These are phyloP conservation scores for Karstenula rhodostoma DNA, from an alignment of 2,329 filamentous ascomycete species.

Conservation along the genomic window DNA sequence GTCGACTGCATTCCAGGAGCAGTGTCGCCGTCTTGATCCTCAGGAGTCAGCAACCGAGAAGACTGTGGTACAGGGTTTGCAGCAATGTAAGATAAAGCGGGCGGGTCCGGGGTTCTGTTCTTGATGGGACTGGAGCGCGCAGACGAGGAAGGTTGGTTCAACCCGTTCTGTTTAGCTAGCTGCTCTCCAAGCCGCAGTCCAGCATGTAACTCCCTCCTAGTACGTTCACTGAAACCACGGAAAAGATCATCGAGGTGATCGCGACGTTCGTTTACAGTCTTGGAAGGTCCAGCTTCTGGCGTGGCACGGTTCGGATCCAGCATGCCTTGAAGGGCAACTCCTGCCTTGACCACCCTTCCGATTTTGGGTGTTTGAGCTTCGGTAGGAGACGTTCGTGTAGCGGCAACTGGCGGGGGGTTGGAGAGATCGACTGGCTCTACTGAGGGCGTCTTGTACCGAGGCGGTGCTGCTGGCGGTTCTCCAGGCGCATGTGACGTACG, in stretches of 20 bases:
- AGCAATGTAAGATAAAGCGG: slow-evolving; percentile 33
- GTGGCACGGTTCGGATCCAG: slow-evolving; percentile 42
- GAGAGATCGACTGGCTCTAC: slow-evolving; percentile 37
- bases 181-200: slow-evolving; percentile 50
- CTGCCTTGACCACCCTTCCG: slow-evolving; percentile 48
- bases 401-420: slow-evolving; percentile 40
- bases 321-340: slow-evolving; percentile 49
- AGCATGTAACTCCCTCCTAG: slow-evolving; percentile 48
- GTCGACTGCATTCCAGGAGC: slow-evolving; percentile 17
- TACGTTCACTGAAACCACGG: slow-evolving; percentile 50
- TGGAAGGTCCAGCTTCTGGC: slow-evolving; percentile 29
- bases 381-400: slow-evolving; percentile 23
- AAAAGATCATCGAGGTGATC: slow-evolving; percentile 47
- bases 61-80: slow-evolving; percentile 33
- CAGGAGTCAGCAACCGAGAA: slow-evolving; percentile 46
- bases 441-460: slow-evolving; percentile 39
- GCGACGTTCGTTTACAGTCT: slow-evolving; percentile 29
- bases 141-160: slow-evolving; percentile 24
- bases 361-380: slow-evolving; percentile 43
- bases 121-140: slow-evolving; percentile 30
- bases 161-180: slow-evolving; percentile 38
- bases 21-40: slow-evolving; percentile 39
- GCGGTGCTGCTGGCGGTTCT: slow-evolving; percentile 22
- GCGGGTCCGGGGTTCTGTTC: slow-evolving; percentile 14
- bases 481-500: slow-evolving; percentile 21